Evolutionary conservation across 73 alveolate species (phyloP), one percentile per base, ranked within the genome.

Genomic region (Paramecium sexaurelia): DNA sequence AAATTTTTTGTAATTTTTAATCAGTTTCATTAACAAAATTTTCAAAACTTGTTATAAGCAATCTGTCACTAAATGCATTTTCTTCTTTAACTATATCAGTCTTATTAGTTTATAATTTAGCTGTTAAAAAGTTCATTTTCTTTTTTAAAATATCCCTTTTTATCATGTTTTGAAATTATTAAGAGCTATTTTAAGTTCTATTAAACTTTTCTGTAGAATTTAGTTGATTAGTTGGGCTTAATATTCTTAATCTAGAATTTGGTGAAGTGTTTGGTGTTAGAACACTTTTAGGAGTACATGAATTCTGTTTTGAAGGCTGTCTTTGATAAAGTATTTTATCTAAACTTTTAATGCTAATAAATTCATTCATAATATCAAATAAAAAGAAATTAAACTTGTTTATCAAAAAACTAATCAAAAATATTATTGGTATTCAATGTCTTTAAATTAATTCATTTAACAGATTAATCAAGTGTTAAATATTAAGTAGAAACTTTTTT

Each of bases 1-100:
- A 61, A 22, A 61, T 22, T 32, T 61, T 61, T 24, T 61, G 11
- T 13, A 61, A 19, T 61, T 61, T 61, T 32, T 61, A 15, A 61
- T 61, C 83, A 29, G 83, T 61, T 29, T 61, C 83, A 32, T 61
- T 61, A 61, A 61, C 83, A 61, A 61, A 61, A 6, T 61, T 61
- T 24, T 61, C 83, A 61, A 61, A 61, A 32, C 83, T 61, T 2
- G 20, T 61, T 11, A 61, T 26, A 15, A 61, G 83, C 26, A 61
- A 29, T 61, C 83, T 61, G 7, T 61, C 83, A 32, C 83, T 61
- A 10, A 61, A 61, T 29, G 9, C 47, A 29, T 61, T 32, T 6
- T 61, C 47, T 29, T 26, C 39, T 0, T 32, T 29, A 1, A 61
- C 9, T 2, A 32, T 26, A 8, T 61, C 83, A 61, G 47, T 61